Evolutionary conservation across 2,329 filamentous ascomycete species (phyloP).

Genomic region (Aspergillus brunneoviolaceus): DNA sequence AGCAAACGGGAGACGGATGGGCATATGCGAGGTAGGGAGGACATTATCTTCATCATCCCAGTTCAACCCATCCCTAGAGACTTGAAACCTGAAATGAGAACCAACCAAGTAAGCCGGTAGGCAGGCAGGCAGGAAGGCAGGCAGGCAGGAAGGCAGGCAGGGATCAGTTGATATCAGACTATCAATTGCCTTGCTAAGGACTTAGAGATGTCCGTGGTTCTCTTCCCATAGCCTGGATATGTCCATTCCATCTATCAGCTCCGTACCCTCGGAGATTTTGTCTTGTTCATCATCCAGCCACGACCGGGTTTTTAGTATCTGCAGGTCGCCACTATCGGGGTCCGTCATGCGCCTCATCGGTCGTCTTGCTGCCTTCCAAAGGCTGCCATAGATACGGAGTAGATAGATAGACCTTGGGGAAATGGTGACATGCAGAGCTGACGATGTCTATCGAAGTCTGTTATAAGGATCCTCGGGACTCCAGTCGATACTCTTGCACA

Average conservation of each 20-base stretch:
- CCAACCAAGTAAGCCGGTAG: neutral
- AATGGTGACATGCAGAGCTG: neutral
- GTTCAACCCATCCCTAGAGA: neutral
- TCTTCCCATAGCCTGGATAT: neutral
- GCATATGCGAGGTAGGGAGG: too few species aligned
- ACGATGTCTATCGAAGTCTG: neutral
- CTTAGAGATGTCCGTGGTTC: neutral
- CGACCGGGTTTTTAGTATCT: neutral
- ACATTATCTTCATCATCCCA: too few species aligned
- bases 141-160: neutral
- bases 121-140: neutral
- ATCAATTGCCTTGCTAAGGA: neutral
- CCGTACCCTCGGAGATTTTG: constrained; percentile 8
- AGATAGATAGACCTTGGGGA: neutral
- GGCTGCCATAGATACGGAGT: neutral
- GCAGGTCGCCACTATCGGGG: neutral
- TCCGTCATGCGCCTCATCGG: neutral
- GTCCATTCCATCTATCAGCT: constrained; percentile 8
- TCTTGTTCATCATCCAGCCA: constrained; percentile 1
- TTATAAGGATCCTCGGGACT: constrained; percentile 8
- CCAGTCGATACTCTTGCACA: constrained; percentile 11
- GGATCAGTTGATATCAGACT: neutral
- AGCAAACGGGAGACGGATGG: too few species aligned
- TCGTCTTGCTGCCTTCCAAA: neutral
- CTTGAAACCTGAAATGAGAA: neutral